Evolutionary conservation across 2,329 filamentous ascomycete species (phyloP), one percentile per base, ranked within the genome.

Genomic region (Exophiala alcalophila): DNA sequence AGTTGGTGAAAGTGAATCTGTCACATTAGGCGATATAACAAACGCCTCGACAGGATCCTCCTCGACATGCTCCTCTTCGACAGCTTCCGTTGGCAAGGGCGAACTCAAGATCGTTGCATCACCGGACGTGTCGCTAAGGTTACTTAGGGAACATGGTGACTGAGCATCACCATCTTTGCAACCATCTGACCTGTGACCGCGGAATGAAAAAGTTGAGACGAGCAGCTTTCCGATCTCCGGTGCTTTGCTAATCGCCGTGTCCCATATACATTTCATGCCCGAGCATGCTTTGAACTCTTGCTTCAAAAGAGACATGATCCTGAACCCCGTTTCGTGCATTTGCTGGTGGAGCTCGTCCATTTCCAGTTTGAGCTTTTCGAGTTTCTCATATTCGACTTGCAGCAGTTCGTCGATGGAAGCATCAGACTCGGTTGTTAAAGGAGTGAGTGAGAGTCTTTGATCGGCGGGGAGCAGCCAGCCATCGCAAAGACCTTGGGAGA

Each of bases 201-300:
- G 47, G 33, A 58, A 50, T 10, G 54, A 54, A 39, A 62, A 60
- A 19, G 55, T 53, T 47, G 58, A 54, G 15, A 52, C 55, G 26
- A 63, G 37, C 2, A 57, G 49, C 25, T 55, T 53, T 24, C 60
- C 52, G 11, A 61, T 41, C 18, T 56, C 53, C 1, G 62, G 61
- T 4, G 60, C 48, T 32, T 59, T 57, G 15, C 54, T 52, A 21
- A 61, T 50, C 3, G 58, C 59, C 12, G 55, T 56, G 18, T 57
- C 50, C 31, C 61, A 46, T 26, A 59, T 57, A 49, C 62, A 65
- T 34, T 52, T 52, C 24, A 64, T 32, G 33, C 30, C 54, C 2
- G 46, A 47, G 19, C 62, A 54, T 16, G 50, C 38, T 21, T 35
- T 40, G 37, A 61, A 63, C 23, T 61, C 57, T 16, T 56, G 46